phyloP scores from a whole-genome alignment of 352 stramenopile genomes.

The Phytophthora ramorum region DNA sequence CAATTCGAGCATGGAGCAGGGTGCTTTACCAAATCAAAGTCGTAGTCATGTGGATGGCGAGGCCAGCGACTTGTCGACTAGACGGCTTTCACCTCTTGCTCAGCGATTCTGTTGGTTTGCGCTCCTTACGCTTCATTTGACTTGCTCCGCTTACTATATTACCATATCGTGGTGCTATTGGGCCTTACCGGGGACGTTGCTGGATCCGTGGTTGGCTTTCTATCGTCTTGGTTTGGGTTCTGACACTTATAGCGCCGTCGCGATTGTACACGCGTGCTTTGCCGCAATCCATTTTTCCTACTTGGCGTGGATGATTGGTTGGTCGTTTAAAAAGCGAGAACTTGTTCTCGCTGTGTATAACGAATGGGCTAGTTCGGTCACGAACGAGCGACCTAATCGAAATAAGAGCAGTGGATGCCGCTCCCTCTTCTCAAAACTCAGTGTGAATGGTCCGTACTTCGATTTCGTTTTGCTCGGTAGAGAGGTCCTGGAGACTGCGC shows the following conservation, averaged over 20 bases:
- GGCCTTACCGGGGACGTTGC: background rate
- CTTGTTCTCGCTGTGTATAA: constrained; percentile 18
- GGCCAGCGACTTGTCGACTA: no score
- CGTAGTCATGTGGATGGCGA: no score
- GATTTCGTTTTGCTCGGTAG: constrained; percentile 26
- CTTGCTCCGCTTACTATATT: background rate
- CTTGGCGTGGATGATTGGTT: constrained; percentile 16
- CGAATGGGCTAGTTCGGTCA: background rate
- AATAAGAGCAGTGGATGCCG: background rate
- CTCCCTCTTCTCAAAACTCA: background rate
- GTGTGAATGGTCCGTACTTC: constrained; percentile 24
- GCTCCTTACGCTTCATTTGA: no score
- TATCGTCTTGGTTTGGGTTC: constrained; percentile 7
- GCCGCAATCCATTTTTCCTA: constrained; percentile 15
- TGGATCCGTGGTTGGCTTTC: background rate
- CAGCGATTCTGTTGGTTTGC: no score
- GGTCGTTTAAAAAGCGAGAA: constrained; percentile 10
- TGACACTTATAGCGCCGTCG: constrained; percentile 8
- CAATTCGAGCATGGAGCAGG: no score
- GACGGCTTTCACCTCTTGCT: no score
- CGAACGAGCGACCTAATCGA: no score
- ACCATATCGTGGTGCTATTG: background rate
- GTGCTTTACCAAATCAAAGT: no score
- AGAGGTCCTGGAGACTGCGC: constrained; percentile 29
- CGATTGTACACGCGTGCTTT: constrained; percentile 1